Evolutionary conservation across 75 land plant species (phyloP), one percentile per base, ranked within the genome.

Genomic region (Chamaecyparis obtusa): DNA sequence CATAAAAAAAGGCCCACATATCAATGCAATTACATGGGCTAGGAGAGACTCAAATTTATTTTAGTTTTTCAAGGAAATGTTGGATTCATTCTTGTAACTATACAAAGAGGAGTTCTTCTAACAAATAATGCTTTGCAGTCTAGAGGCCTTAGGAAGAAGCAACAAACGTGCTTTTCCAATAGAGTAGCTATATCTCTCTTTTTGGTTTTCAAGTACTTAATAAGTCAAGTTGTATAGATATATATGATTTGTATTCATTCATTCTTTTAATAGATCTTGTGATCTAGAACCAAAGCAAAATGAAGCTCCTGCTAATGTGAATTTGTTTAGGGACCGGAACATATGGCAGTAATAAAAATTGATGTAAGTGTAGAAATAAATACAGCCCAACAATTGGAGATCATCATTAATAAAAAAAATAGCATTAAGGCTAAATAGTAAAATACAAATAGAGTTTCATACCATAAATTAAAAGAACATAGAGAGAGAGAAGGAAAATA

Each of bases 1-100:
- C 91, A 89, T 88, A 89, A 88, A 86, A 83, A 91, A 27, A 87
- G 97, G 90, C 96, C 97, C 3, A 87, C 90, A 15, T 86, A 84
- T 16, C 96, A 96, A 85, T 96, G 97, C 87, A 57, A 51, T 27
- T 36, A 11, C 33, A 74, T 13, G 36, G 76, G 36, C 76, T 74
- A 74, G 5, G 16, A 14, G 37, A 74, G 33, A 74, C 11, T 74
- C 76, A 24, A 74, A 33, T 74, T 1, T 14, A 74, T 13, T 2
- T 1, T 3, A 32, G 11, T 72, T 72, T 32, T 72, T 32, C 75
- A n/a, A 72, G 14, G 76, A 74, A 74, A 74, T 10, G 0, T 30
- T 32, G 1, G 36, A 13, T 11, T 74, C 13, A 32, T 33, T 32
- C 0, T 11, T 74, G 16, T 32, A 33, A 14, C 76, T 33, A 74